Percentiles rank a stretch among this genome's conserved stretches.
phyloP scores from a whole-genome alignment of 352 stramenopile species.

The Blastocystis sp. region DNA sequence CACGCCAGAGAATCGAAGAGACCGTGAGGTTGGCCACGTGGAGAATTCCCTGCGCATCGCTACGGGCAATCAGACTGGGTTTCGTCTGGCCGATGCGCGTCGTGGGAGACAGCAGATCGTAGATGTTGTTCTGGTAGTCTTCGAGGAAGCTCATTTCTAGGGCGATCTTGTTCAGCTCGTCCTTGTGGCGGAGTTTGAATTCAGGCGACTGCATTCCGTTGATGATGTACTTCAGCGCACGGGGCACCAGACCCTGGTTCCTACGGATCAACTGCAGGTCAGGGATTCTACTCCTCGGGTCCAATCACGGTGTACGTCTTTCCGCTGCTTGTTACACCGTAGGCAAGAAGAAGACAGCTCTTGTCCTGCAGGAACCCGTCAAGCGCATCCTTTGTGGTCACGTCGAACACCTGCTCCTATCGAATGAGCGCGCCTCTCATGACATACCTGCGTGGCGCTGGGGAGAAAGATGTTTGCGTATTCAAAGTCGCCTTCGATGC shows the following conservation, averaged over 20 bases:
- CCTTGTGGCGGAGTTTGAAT: slow-evolving; percentile 22
- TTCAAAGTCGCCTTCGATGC: slow-evolving; percentile 57
- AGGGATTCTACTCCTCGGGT: neutral
- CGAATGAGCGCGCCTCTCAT: neutral
- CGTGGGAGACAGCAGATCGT: slow-evolving; percentile 52
- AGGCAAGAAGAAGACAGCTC: slow-evolving; percentile 47
- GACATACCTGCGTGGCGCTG: neutral
- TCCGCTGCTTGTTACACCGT: slow-evolving; percentile 52
- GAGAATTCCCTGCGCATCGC: slow-evolving; percentile 39
- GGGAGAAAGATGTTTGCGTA: slow-evolving; percentile 50
- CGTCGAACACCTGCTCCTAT: slow-evolving; percentile 52
- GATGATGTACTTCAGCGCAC: slow-evolving; percentile 47
- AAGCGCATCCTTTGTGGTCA: slow-evolving; percentile 39
- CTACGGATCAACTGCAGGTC: neutral
- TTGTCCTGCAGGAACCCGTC: slow-evolving; percentile 38
- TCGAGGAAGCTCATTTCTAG: slow-evolving; percentile 66
- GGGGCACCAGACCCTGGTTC: slow-evolving; percentile 31
- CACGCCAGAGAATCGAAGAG: neutral
- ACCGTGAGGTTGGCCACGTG: slow-evolving; percentile 38
- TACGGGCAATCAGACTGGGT: slow-evolving; percentile 30
- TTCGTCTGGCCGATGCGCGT: slow-evolving; percentile 30
- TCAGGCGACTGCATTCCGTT: slow-evolving; percentile 36
- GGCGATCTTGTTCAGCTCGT: neutral
- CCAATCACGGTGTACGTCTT: slow-evolving; percentile 56
- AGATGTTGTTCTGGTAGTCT: slow-evolving; percentile 62